These are phyloP conservation scores for Aspergillus quadricinctus DNA, from an alignment of 2,329 filamentous ascomycete species.

Conservation along the genomic window DNA sequence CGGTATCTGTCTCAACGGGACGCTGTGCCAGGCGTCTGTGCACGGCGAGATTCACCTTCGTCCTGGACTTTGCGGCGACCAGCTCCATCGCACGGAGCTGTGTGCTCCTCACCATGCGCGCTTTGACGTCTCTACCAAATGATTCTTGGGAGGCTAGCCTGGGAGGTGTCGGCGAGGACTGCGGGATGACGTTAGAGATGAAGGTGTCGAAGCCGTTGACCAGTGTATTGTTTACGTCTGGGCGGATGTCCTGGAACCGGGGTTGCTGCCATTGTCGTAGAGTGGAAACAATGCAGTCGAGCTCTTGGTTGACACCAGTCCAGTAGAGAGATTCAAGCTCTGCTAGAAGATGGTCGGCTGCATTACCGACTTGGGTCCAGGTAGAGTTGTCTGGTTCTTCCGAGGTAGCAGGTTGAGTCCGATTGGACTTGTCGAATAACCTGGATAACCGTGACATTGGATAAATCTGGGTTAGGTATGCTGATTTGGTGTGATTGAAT, in stretches of 20 bases:
- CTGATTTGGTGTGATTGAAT: neutral
- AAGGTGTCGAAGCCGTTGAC: slow-evolving; percentile 41
- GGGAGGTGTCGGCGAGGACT: slow-evolving; percentile 22
- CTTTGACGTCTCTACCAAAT: too few species aligned
- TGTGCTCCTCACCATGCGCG: neutral
- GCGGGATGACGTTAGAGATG: slow-evolving; percentile 32
- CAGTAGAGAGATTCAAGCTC: slow-evolving; percentile 34
- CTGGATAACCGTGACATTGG: neutral
- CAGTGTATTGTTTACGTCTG: slow-evolving; percentile 25
- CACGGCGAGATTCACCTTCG: neutral
- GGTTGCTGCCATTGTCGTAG: slow-evolving; percentile 29
- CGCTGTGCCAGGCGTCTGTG: neutral
- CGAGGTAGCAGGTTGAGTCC: neutral
- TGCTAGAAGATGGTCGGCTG: slow-evolving; percentile 9
- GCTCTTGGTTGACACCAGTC: slow-evolving; percentile 31
- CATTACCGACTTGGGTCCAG: neutral
- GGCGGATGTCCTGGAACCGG: slow-evolving; percentile 10
- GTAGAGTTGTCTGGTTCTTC: neutral
- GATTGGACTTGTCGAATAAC: neutral
- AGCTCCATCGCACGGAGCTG: slow-evolving; percentile 1
- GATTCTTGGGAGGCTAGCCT: slow-evolving; percentile 9
- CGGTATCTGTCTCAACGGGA: neutral
- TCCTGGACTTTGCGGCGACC: neutral
- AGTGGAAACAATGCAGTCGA: slow-evolving; percentile 31
- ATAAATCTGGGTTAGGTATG: neutral